These are phyloP conservation scores for Phaeophleospora eucalypticola DNA, from an alignment of 2,329 filamentous ascomycete genomes.

Conservation along the genomic window DNA sequence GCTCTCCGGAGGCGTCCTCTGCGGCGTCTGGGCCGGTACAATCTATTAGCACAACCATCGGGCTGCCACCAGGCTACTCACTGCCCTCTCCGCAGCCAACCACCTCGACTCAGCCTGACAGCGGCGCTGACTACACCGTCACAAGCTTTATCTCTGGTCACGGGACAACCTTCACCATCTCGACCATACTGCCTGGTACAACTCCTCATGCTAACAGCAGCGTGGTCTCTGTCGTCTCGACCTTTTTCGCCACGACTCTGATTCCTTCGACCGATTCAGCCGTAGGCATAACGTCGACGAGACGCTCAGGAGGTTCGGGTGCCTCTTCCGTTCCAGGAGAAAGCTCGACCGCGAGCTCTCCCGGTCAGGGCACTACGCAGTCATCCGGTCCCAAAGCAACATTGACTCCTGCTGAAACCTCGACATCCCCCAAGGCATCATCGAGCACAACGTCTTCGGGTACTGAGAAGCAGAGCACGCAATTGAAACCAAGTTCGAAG, in stretches of 20 bases:
- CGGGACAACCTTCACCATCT: constrained; percentile 13
- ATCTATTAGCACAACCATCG: neutral
- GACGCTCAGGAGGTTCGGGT: too few species aligned
- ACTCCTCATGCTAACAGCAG: constrained; percentile 12
- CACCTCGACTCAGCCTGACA: too few species aligned
- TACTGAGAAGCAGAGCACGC: neutral
- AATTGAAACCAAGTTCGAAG: neutral
- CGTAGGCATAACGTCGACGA: too few species aligned
- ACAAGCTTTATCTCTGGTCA: constrained; percentile 14
- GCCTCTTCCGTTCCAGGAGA: too few species aligned
- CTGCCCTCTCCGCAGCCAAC: neutral
- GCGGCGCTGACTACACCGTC: constrained; percentile 5
- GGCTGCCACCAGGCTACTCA: neutral
- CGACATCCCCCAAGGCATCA: neutral
- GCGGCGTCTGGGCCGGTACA: neutral
- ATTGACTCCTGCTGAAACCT: too few species aligned
- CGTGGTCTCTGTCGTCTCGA: neutral
- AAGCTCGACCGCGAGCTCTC: too few species aligned
- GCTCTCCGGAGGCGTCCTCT: neutral
- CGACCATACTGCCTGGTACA: constrained; percentile 3
- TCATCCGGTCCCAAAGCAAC: too few species aligned
- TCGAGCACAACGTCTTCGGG: too few species aligned
- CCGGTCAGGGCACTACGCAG: too few species aligned
- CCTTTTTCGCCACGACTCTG: neutral
- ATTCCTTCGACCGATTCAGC: neutral